Percentiles rank a stretch among this genome's conserved stretches.
phyloP scores from a whole-genome alignment of 2,329 filamentous ascomycete genomes.

The Colletotrichum sp. region DNA sequence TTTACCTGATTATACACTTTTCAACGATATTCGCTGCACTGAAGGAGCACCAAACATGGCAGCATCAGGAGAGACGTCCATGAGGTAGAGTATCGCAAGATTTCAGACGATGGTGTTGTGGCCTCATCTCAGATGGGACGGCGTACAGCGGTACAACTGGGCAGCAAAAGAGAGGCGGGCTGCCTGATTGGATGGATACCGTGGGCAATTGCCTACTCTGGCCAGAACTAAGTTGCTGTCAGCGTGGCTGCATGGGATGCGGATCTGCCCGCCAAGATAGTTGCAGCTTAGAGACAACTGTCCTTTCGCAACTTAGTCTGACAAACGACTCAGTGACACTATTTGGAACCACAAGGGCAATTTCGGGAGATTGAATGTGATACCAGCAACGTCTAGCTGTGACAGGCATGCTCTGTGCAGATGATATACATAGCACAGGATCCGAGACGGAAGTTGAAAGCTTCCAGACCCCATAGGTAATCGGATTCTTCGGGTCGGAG shows the following conservation, averaged over 20 bases:
- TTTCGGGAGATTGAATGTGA: not conserved
- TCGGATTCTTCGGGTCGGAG: conserved; percentile 4
- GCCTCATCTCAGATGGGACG: not conserved
- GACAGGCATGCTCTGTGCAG: not conserved
- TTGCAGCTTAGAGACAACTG: not conserved
- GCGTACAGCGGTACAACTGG: not conserved
- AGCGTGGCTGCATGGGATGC: not conserved
- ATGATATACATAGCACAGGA: not conserved
- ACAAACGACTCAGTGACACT: not conserved
- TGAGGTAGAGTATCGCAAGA: not conserved
- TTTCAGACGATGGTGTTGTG: not conserved
- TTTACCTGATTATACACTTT: not conserved
- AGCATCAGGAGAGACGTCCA: not conserved
- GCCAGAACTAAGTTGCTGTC: not conserved
- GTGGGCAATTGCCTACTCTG: not conserved
- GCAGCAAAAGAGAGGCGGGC: not conserved
- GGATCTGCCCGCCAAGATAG: not conserved
- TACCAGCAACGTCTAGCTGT: not conserved
- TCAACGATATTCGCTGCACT: not conserved
- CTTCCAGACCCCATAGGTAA: not conserved
- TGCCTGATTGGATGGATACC: not conserved
- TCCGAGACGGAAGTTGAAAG: not conserved
- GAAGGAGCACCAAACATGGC: not conserved
- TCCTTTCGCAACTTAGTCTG: not conserved
- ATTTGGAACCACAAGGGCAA: not conserved